Evolutionary conservation across 129 eudicot genomes (phyloP).

Genomic region (Flaveria brownii): DNA sequence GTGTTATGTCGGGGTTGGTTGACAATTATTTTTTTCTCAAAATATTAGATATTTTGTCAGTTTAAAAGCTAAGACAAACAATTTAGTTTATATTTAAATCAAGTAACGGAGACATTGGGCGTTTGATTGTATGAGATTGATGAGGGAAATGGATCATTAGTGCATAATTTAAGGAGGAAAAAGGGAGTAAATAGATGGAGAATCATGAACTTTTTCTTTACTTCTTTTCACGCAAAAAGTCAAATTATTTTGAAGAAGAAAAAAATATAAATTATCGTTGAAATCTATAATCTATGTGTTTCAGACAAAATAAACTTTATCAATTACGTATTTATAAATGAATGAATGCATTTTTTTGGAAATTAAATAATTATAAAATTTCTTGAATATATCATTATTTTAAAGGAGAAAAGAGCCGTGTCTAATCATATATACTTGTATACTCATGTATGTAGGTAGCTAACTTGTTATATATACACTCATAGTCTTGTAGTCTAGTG

Average conservation of each 20-base stretch:
- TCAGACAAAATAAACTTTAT: background rate
- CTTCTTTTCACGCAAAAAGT: conserved; percentile 34
- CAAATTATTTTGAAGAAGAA: conserved; percentile 21
- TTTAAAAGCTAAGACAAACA: background rate
- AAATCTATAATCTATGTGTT: background rate
- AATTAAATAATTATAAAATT: too few relatives aligned
- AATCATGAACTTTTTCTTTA: conserved; percentile 40
- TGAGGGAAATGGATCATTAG: conserved; percentile 12
- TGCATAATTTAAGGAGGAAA: conserved; percentile 44
- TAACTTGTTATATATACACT: background rate
- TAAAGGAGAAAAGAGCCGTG: too few relatives aligned
- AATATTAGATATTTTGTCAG: background rate
- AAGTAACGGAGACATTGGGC: background rate
- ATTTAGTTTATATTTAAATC: background rate
- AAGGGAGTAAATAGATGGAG: conserved; percentile 39
- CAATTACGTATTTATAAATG: too few relatives aligned
- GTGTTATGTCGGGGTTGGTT: too few relatives aligned
- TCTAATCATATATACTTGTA: too few relatives aligned
- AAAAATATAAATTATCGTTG: background rate
- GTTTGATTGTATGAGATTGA: conserved; percentile 2
- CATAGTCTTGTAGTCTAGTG: too few relatives aligned
- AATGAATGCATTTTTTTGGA: too few relatives aligned
- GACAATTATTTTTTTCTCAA: too few relatives aligned
- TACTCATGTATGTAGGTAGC: background rate
- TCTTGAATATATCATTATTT: too few relatives aligned